A percentile compares a stretch with the other conserved stretches of the same genome.
These are phyloP conservation scores for Triticum urartu DNA, from an alignment of 176 grass and related monocot genomes.

Conservation along the genomic window DNA sequence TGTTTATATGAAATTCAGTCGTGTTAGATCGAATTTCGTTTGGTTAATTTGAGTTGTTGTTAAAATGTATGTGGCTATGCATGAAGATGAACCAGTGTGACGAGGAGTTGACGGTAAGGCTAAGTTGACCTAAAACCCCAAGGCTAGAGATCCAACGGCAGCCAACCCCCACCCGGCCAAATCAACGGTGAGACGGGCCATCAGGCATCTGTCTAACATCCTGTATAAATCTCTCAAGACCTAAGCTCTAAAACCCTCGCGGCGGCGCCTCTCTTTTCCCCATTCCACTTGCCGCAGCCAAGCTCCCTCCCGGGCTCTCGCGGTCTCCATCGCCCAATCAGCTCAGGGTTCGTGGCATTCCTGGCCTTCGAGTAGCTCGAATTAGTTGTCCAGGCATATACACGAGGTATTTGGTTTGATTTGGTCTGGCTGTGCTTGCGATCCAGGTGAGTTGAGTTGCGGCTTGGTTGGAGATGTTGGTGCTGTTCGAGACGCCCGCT, in stretches of 20 bases:
- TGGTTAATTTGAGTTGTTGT: no score
- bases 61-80: no score
- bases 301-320: not conserved
- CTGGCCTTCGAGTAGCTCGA: not conserved
- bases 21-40: no score
- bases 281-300: not conserved
- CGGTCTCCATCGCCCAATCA: not conserved
- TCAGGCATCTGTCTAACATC: not conserved
- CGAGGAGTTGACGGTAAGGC: no score
- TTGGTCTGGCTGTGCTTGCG: no score
- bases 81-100: no score
- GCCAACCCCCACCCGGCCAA: not conserved
- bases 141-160: slow-evolving; percentile 34
- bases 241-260: slow-evolving; percentile 36
- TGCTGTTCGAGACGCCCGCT: no score
- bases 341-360: not conserved
- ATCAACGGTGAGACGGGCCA: slow-evolving; percentile 20
- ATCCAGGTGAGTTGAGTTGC: no score
- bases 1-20: no score
- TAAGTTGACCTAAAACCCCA: slow-evolving; percentile 10
- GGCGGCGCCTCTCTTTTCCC: slow-evolving; percentile 23
- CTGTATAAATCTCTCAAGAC: slow-evolving; percentile 13
- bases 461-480: no score
- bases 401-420: not conserved
- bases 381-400: no score